Evolutionary conservation across 179 eudicot species (phyloP), one percentile per base, ranked within the genome.

Genomic region (Vitellaria paradoxa): DNA sequence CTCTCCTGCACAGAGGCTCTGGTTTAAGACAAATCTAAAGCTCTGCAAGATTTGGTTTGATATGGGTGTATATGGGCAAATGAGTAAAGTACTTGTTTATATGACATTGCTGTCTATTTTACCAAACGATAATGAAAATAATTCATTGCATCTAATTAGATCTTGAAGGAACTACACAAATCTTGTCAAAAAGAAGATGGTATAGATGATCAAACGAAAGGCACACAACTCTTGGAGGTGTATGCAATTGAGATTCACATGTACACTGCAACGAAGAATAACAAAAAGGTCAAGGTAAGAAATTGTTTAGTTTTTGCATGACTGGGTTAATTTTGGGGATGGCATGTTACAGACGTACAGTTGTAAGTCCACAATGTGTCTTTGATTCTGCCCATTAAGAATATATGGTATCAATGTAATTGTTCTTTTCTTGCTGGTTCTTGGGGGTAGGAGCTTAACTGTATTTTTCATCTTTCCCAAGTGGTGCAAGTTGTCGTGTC

Each of bases 1-100:
- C 60, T 77, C 70, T 68, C 53, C 78, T 79, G 42, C 76, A 73
- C 89, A 96, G 99, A 96, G 99, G 77, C 84, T 96, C 60, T 96
- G 99, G 99, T 96, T 96, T 73, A 96, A 96, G 88, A 96, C 99
- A 52, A 96, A 96, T 86, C 90, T 96, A 57, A 96, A 96, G 93
- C 95, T 96, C 72, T 93, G 99, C 85, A 94, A 96, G 81, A 96
- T 96, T 78, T 96, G 98, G 98, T 96, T 93, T 85, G 99, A 96
- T 86, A 96, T 93, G 88, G 91, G 96, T 9, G 99, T 93, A 79
- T 96, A 92, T 87, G 99, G 99, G 78, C 87, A 97, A 75, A 92
- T 94, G 99, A 96, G 84, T 85, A 96, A 96, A 98, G 99, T 95
- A 84, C 21, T 73, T 30, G 53, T 57, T 67, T 9, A 3, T 18